Evolutionary conservation across 177 flowering plant genomes (phyloP).

Genomic region (Telopea speciosissima): DNA sequence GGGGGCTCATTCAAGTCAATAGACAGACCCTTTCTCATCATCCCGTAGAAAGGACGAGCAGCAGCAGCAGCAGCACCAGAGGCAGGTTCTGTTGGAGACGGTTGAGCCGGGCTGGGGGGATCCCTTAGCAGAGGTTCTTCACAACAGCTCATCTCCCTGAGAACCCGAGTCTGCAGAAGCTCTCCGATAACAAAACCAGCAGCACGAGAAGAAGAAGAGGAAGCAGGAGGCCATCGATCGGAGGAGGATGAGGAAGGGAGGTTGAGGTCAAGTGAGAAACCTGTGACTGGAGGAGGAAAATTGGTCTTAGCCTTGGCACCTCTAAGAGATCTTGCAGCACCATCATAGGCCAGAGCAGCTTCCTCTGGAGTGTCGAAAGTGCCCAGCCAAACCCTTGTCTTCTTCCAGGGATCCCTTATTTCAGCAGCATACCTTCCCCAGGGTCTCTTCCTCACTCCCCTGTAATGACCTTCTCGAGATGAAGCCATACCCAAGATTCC

Average conservation of each 20-base stretch:
- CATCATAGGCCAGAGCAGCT: conserved; percentile 77
- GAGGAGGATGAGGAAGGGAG: conserved; percentile 9
- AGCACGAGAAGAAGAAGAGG: neutral
- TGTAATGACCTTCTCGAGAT: conserved; percentile 47
- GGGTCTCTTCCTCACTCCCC: conserved; percentile 83
- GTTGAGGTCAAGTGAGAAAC: conserved; percentile 31
- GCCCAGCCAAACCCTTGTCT: conserved; percentile 70
- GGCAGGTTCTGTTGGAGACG: conserved; percentile 4
- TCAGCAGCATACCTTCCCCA: conserved; percentile 89
- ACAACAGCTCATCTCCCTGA: conserved; percentile 17
- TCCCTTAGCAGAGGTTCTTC: neutral
- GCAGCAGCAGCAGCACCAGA: conserved; percentile 5
- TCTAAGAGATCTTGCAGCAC: conserved; percentile 59
- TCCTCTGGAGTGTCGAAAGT: conserved; percentile 75
- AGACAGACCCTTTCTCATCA: conserved; percentile 47
- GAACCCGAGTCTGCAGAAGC: conserved; percentile 35
- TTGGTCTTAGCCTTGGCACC: conserved; percentile 72
- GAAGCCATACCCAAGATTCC: conserved; percentile 16
- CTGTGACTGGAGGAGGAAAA: conserved; percentile 29
- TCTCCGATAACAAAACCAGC: conserved; percentile 29
- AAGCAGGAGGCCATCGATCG: conserved; percentile 15
- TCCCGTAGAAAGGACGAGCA: conserved; percentile 23
- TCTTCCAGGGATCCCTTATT: conserved; percentile 76
- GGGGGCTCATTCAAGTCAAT: conserved; percentile 73
- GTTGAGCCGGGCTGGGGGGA: neutral